A percentile compares a stretch with the other conserved stretches of the same genome.
Conservation (phyloP, 805 yeast species). For the Wickerhamomyces strasburgensis region DNA sequence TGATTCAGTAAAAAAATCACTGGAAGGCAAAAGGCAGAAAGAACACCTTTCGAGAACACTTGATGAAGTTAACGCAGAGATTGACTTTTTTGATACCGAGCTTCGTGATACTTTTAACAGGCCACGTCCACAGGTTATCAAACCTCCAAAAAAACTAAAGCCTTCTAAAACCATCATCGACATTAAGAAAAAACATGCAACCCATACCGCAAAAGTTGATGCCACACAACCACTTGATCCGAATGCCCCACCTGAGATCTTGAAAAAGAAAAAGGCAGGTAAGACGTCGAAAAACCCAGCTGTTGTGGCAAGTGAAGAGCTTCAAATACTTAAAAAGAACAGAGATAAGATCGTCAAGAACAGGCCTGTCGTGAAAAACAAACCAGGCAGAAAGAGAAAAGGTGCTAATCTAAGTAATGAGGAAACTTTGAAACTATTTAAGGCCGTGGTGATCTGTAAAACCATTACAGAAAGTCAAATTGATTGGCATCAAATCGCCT, state of each 20-base stretch:
- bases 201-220: background rate
- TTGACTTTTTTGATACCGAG: constrained; percentile 25
- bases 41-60: background rate
- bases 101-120: constrained; percentile 16
- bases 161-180: constrained; percentile 1
- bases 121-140: background rate
- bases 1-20: constrained; percentile 3
- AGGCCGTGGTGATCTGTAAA: constrained; percentile 64
- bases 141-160: background rate
- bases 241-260: constrained; percentile 8
- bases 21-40: background rate
- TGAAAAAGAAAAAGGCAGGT: constrained; percentile 3
- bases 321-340: constrained; percentile 1
- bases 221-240: constrained; percentile 1
- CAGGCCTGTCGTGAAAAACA: background rate
- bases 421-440: constrained; percentile 35
- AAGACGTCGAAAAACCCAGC: background rate
- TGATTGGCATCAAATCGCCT: constrained; percentile 60
- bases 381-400: constrained; percentile 18
- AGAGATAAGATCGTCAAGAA: background rate
- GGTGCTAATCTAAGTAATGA: constrained; percentile 14
- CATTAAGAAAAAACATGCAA: background rate
- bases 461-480: constrained; percentile 53
- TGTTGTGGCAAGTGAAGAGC: background rate
- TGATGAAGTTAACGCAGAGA: constrained; percentile 18